Evolutionary conservation across 2,329 filamentous ascomycete species (phyloP).

Genomic region (Colletotrichum cereale): DNA sequence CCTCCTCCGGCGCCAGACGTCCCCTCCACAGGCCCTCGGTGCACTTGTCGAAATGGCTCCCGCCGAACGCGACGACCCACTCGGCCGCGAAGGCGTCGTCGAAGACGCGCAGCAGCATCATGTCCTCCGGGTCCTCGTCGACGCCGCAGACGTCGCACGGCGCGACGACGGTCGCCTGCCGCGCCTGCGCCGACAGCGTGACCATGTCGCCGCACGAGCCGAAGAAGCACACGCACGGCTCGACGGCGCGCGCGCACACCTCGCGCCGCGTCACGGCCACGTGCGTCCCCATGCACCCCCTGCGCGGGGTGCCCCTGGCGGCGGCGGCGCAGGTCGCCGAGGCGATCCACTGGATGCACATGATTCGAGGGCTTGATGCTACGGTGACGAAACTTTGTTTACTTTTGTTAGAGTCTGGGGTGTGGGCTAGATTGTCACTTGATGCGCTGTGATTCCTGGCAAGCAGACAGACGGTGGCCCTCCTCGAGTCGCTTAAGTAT

Average conservation of each 20-base stretch:
- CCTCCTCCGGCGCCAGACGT: not conserved
- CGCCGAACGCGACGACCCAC: slow-evolving; percentile 20
- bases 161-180: slow-evolving; percentile 12
- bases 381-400: not conserved
- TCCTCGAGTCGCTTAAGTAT: not conserved
- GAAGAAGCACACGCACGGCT: slow-evolving; percentile 31
- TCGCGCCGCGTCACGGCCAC: slow-evolving; percentile 23
- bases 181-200: not conserved
- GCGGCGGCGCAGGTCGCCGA: slow-evolving; percentile 24
- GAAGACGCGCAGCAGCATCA: slow-evolving; percentile 19
- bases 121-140: slow-evolving; percentile 25
- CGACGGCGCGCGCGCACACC: slow-evolving; percentile 8
- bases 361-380: not conserved
- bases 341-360: slow-evolving; percentile 38
- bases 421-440: not conserved
- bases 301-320: not conserved
- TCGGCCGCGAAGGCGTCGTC: slow-evolving; percentile 20
- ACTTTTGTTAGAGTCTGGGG: too few species aligned
- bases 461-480: not conserved
- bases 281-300: slow-evolving; percentile 24
- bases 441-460: not conserved
- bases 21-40: slow-evolving; percentile 27
- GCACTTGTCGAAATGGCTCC: slow-evolving; percentile 14
- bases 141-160: slow-evolving; percentile 24
- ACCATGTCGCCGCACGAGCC: slow-evolving; percentile 24